Base-by-base conservation (phyloP, 768 basidiomycete genomes). In the Terana coerulea region DNA sequence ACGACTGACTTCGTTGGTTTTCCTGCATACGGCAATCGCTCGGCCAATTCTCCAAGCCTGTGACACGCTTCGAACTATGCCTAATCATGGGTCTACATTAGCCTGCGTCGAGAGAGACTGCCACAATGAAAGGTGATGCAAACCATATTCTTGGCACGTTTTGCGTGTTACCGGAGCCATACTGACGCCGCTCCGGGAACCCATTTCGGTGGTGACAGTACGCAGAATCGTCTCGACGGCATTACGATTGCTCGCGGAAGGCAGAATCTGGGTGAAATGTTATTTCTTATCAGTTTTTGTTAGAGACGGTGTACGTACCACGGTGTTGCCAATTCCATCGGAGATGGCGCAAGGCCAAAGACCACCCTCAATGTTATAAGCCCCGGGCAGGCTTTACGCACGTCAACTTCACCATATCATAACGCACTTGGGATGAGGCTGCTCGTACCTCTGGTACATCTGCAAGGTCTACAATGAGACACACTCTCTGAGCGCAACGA, bases 41-140 rank as follows among this genome's bases (percentile, higher is more conserved):
- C 79, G 70, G 8, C 84, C 84, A 19, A 86, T 74, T 40, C 78
- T 67, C 84, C 84, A 86, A 8, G 78, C 76, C 61, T 80, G 72
- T 19, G 81, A 84, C 10, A 81, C 72, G 24, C 77, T 80, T 36
- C 75, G 77, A 2, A 72, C 68, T 14, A 81, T 51, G 6, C 64
- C 62, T 63, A 40, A 1, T 9, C 1, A 14, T 31, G 14, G 15
- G 12, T 14, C 3, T n/a, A 28, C 14, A 49, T 49, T 12, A 14
- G 33, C 29, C 5, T 25, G 22, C 12, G 10, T 24, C 26, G 5
- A 1, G n/a, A 35, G n/a, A 10, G 24, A 44, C 22, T 12, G 24
- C 9, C 22, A n/a, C n/a, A n/a, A n/a, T n/a, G n/a, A n/a, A n/a
- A 19, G 12, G 10, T 14, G 29, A 52, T 15, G 36, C 53, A 1